Evolutionary conservation across 176 grass and related monocot species (phyloP), one percentile per base, ranked within the genome.

Genomic region (Pharus latifolius): DNA sequence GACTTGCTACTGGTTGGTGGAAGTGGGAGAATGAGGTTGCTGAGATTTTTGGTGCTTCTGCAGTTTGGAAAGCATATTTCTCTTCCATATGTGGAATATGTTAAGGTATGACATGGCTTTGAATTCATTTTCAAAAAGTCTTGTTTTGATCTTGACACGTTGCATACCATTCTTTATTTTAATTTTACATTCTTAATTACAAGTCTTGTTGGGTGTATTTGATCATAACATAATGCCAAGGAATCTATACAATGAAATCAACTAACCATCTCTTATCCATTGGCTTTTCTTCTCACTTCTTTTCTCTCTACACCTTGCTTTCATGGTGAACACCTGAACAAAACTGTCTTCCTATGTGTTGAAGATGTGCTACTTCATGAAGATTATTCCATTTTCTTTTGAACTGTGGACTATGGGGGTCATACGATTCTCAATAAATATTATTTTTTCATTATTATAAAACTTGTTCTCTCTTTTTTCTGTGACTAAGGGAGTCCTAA

Each of bases 31-130:
- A 55, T 89, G 30, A 91, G 78, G 66, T 83, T 99, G 75, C 56
- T 99, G 20, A 91, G 82, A 74, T 99, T 99, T 91, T 95, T 99
- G 63, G 75, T 99, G 71, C 79, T 83, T 57, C 73, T 99, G 81
- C 96, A 99, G 73, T 99, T 99, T 57, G 90, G 96, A 29, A 80
- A 84, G 44, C 96, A 99, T 68, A 92, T 87, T 78, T 99, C 96
- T 81, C 84, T 99, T 56, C 87, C 96, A 49, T 81, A 88, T 79
- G 87, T 99, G 33, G 90, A 95, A 71, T 99, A 91, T 78, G 28
- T 99, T 28, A 99, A 99, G 90, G 96, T 99, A 86, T 55, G 28
- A n/a, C 37, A 26, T 13, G n/a, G 35, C 48, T 63, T 31, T 80
- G 17, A 7, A 43, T 58, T 38, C 53, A 35, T 61, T 55, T 53